Evolutionary conservation across 495 filamentous ascomycete genomes (phyloP), one percentile per base, ranked within the genome.

Genomic region (Lophiostoma macrostomum): DNA sequence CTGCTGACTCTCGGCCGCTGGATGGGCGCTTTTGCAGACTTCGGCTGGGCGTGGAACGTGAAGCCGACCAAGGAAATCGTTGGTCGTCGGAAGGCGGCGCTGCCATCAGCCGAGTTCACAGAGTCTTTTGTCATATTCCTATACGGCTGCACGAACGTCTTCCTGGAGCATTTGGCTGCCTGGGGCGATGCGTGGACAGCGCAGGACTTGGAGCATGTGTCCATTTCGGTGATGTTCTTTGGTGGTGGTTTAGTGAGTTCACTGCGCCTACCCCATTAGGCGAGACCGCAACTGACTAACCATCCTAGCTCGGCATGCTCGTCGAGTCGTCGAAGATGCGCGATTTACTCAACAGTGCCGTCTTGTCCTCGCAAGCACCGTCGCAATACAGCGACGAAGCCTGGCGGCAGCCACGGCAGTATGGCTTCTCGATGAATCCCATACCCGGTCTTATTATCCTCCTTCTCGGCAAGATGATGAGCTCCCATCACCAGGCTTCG

Each of bases 21-120:
- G 83, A 80, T 90, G 59, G 93, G 93, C 14, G 84, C 85, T 71
- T 98, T 93, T 71, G 82, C 86, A 35, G 88, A 95, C 41, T 78
- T 91, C 44, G 93, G 93, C 53, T 98, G 93, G 93, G 86, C 89
- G 0, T 98, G 93, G 93, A 96, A 98, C 60, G 69, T 90, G 46
- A 86, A 85, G 50, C 90, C 89, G 0, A 71, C 79, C 14, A 73
- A 73, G 37, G 73, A 74, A 1, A 63, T 83, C 27, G 77, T 84
- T 20, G 76, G 75, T 40, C 67, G 63, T 43, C 80, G 80, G 67
- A 82, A 81, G 56, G 76, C 82, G 58, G 80, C 73, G 64, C 70
- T 86, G n/a, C 83, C 83, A 0, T 86, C 87, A 0, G 91, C 84
- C 16, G 93, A 98, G 68, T 95, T 91, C 58, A 80, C 85, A 34